Percentiles rank a stretch among this genome's conserved stretches.
Conservation (phyloP, 1,284 basidiomycete genomes). For the Earliella scabrosa region DNA sequence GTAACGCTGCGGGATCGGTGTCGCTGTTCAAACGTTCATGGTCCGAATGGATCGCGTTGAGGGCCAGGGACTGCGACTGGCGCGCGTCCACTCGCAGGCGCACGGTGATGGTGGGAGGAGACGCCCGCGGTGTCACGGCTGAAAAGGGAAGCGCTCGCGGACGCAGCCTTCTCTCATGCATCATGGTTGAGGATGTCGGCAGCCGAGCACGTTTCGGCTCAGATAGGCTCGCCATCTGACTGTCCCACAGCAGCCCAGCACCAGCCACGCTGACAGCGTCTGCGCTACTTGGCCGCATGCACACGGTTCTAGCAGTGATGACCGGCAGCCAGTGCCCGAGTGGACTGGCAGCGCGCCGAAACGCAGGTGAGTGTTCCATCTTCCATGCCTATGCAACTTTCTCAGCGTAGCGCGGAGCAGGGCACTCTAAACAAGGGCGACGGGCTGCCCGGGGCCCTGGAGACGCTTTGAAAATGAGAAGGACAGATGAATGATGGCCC, state of each 20-base stretch:
- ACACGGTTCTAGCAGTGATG: background rate
- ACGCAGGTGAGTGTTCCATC: background rate
- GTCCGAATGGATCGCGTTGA: background rate
- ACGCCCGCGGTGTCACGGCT: too few relatives aligned
- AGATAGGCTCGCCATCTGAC: constrained; percentile 3
- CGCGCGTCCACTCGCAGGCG: background rate
- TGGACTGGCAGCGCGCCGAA: background rate
- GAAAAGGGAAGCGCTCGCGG: background rate
- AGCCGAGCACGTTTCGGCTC: background rate
- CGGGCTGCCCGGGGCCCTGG: background rate
- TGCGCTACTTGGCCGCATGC: background rate
- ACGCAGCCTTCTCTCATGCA: too few relatives aligned
- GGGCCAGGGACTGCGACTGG: too few relatives aligned
- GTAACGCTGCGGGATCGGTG: background rate
- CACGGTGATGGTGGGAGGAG: background rate
- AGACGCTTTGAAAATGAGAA: constrained; percentile 3
- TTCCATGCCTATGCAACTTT: constrained; percentile 6
- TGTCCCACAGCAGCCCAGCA: too few relatives aligned
- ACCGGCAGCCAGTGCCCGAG: too few relatives aligned
- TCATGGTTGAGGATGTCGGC: too few relatives aligned
- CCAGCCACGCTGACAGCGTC: constrained; percentile 1
- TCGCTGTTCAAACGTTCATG: background rate
- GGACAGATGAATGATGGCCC: constrained; percentile 7
- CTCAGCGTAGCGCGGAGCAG: background rate
- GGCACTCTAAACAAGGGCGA: background rate